Base-by-base conservation (phyloP, 1,139 yeast genomes). In the Debaryomycetaceae sp. region DNA sequence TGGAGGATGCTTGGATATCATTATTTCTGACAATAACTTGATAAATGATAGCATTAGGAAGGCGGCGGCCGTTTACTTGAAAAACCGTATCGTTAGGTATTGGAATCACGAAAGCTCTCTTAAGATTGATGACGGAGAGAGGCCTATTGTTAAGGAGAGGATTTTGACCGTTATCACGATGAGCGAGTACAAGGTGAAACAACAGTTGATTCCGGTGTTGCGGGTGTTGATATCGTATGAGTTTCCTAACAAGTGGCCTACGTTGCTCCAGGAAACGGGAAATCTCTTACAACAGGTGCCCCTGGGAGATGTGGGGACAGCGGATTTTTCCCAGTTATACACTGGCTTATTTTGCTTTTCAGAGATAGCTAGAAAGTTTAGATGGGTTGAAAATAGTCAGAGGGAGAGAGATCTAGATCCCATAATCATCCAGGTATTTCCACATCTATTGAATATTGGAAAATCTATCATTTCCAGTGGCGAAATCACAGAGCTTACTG, bases 61-160 rank as follows among this genome's bases (percentile, higher is more conserved):
- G 38, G 92, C 96, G 9, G 87, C 95, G 14, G 95, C 95, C 0
- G 83, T 92, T 22, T 91, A 82, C 59, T 80, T 92, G 64, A 92
- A 92, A 58, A 92, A 92, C 59, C 71, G 82, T 44, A 72, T 89
- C 19, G 65, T 75, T 11, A 75, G 77, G 42, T 73, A 75, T 45
- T 92, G 98, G 98, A 56, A 56, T 13, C 51, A 48, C 31, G 71
- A 65, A 5, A 51, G 56, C 16, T 41, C 50, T 17, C 18, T 16
- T 6, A 55, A 50, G 14, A 79, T 88, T 14, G 83, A 79, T 47
- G 68, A 70, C 7, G 88, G 76, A 47, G 97, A 91, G 56, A 84
- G 81, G 52, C 86, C 85, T 1, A 68, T 77, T 30, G 79, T 92
- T 42, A 79, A 84, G 46, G 85, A 81, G 13, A 68, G 83, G 31